A percentile compares a stretch with the other conserved stretches of the same genome.
Conservation (phyloP, 176 grass and related monocot genomes). For the Ensete ventricosum region DNA sequence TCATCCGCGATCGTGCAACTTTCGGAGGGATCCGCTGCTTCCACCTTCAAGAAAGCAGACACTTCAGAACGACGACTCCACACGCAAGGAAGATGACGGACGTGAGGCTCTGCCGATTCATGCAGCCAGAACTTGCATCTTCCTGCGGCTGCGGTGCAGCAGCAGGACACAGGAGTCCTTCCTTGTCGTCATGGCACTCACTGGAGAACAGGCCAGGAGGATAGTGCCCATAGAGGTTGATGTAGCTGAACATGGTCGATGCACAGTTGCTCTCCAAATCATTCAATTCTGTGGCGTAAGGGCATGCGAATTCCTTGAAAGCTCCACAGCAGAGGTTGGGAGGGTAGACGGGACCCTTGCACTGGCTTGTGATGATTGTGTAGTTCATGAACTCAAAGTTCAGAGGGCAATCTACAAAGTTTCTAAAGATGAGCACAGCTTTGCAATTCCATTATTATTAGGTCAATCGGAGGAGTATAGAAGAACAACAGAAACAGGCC, state of each 20-base stretch:
- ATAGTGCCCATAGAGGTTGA: slow-evolving; percentile 2
- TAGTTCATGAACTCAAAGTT: slow-evolving; percentile 4
- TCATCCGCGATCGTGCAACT: background rate
- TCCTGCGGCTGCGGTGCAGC: background rate
- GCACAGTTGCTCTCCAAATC: background rate
- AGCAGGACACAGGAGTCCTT: background rate
- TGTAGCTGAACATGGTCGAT: slow-evolving; percentile 15
- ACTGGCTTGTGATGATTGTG: slow-evolving; percentile 10
- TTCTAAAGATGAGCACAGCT: background rate
- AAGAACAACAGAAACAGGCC: background rate
- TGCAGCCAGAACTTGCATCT: background rate
- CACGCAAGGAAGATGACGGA: background rate
- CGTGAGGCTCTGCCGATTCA: background rate
- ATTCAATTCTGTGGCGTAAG: background rate
- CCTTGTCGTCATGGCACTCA: slow-evolving; percentile 7
- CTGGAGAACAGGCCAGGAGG: slow-evolving; percentile 7
- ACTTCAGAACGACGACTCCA: background rate
- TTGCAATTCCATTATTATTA: background rate
- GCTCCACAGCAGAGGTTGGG: background rate
- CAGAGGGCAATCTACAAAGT: slow-evolving; percentile 12
- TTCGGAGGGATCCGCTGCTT: background rate
- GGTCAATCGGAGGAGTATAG: background rate
- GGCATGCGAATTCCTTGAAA: slow-evolving; percentile 12
- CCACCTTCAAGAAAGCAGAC: background rate
- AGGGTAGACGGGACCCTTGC: slow-evolving; percentile 4